Evolutionary conservation across 2,329 filamentous ascomycete species (phyloP), one percentile per base, ranked within the genome.

Genomic region (Hypoxylon sp.): DNA sequence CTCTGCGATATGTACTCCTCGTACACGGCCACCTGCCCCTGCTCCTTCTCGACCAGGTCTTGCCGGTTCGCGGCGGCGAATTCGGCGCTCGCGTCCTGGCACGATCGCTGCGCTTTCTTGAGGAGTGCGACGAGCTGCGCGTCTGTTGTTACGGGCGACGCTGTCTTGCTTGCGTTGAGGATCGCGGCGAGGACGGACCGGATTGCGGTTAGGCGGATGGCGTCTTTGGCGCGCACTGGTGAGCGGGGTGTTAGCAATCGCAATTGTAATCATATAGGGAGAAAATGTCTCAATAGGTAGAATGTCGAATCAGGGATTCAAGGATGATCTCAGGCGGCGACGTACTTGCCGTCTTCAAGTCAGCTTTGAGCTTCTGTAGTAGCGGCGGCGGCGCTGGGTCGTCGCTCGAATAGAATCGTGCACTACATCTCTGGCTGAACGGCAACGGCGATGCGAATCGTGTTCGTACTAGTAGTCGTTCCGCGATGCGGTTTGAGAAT

Each of bases 141-240:
- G 79, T 95, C 92, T 22, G 89, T 92, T 61, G 82, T 84, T 76
- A 95, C 88, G n/a, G 92, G 92, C 42, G 82, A 84, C 42, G 85
- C 77, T 13, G 91, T 93, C 81, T 95, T 95, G 78, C 89, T 91
- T 35, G 91, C 90, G 80, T 94, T 95, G 73, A 90, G 89, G 68
- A 91, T 89, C 69, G 91, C 87, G 33, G 91, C 85, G 71, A 95
- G 85, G 69, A 95, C 82, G 44, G 85, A 80, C 72, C 92, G 91
- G 54, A 95, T 85, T 40, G 93, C 91, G 42, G 86, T 82, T 27
- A 95, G 87, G 2, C 91, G 89, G 27, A 88, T 82, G 27, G 84
- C 80, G 76, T 92, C 89, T 79, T 90, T 91, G 73, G 84, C 84
- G 65, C 86, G 85, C 89, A 92, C 69, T 72, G 11, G 7, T 22